phyloP scores from a whole-genome alignment of 805 yeast species.

The Yamadazyma nakazawae region DNA sequence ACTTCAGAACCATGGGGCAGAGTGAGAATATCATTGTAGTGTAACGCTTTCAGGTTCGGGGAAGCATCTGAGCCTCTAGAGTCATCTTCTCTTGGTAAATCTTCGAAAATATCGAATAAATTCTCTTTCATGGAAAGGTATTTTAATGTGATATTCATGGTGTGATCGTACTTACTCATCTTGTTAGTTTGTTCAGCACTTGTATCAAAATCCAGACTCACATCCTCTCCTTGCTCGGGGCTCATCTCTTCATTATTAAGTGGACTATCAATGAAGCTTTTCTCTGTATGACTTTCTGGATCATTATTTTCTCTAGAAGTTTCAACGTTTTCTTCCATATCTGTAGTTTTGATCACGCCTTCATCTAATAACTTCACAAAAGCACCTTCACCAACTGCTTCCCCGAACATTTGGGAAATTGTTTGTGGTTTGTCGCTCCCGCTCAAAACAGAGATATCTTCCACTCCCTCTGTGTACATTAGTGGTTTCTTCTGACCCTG shows the following conservation, averaged over 20 bases:
- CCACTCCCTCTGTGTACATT: not conserved
- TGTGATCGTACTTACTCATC: not conserved
- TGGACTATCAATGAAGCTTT: not conserved
- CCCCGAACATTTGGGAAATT: not conserved
- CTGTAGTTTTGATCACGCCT: not conserved
- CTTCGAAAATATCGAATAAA: not conserved
- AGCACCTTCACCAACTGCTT: not conserved
- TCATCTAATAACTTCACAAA: not conserved
- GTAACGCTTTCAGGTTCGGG: no score
- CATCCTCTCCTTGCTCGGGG: not conserved
- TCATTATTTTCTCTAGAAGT: not conserved
- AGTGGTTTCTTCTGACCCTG: not conserved
- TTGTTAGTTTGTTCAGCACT: not conserved
- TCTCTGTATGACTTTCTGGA: not conserved
- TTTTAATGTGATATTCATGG: not conserved
- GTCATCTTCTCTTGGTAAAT: slow-evolving; percentile 1
- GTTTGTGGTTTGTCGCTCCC: not conserved
- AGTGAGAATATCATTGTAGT: not conserved
- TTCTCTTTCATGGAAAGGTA: not conserved
- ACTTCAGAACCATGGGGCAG: not conserved
- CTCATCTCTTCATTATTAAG: not conserved
- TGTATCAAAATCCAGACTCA: not conserved
- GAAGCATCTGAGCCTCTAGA: not conserved
- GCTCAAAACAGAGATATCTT: not conserved
- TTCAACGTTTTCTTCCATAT: not conserved